phyloP scores from a whole-genome alignment of 1,139 yeast genomes.

The Zhuliangozyma parablackwelliae region DNA sequence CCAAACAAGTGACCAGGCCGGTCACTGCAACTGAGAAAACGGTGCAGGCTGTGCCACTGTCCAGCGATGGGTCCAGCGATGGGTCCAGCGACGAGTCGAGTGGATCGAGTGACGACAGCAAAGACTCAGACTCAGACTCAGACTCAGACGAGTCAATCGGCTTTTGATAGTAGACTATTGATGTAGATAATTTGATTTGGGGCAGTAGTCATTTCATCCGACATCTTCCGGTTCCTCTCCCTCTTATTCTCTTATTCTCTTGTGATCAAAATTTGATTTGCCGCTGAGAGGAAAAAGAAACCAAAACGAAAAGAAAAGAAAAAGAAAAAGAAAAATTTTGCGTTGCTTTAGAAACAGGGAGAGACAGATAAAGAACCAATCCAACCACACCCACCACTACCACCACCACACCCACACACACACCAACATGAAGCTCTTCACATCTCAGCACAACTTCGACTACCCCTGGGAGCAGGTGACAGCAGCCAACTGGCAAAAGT shows the following conservation, averaged over 20 bases:
- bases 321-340: background rate
- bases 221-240: too few relatives aligned
- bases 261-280: too few relatives aligned
- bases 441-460: conserved; percentile 60
- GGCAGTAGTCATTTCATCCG: too few relatives aligned
- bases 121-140: background rate
- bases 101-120: background rate
- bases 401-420: background rate
- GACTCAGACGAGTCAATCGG: too few relatives aligned
- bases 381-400: background rate
- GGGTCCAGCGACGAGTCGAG: background rate
- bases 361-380: background rate
- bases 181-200: too few relatives aligned
- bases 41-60: too few relatives aligned
- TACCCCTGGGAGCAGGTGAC: conserved; percentile 95
- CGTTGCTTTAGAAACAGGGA: background rate
- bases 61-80: too few relatives aligned
- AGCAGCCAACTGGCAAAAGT: conserved; percentile 95
- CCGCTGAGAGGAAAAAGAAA: background rate
- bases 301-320: background rate
- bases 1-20: too few relatives aligned
- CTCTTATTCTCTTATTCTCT: too few relatives aligned
- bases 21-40: too few relatives aligned
- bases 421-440: conserved; percentile 69
- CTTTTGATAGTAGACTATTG: too few relatives aligned